Base-by-base conservation (phyloP, 345 rosid genomes). In the Angophora floribunda region DNA sequence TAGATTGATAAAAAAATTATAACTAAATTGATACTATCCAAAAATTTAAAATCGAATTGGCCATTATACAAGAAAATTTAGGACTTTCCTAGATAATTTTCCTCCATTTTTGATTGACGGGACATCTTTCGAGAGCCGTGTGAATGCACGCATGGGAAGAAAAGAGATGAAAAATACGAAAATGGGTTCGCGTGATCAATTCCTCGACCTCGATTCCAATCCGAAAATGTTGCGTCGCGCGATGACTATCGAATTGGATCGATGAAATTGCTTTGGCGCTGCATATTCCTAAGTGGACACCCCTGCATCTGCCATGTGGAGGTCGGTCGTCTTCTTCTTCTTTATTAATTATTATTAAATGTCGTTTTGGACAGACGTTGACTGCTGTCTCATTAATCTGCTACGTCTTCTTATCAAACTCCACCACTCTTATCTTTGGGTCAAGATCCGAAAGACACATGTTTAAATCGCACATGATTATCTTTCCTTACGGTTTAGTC, bases 31-130 rank as follows among this genome's bases (percentile, higher is more conserved):
- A 36, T 36, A 36, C 41, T 36, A 36, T 36, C 41, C 41, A 55
- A 55, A 55, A 22, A 0, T 55, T 24, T 55, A 22, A 22, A 0
- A 55, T 55, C 13, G 12, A 55, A 55, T 22, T 22, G 24, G 9
- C 13, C 6, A 1, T 9, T 1, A 5, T 22, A 22, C 24, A 55
- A 55, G 9, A 36, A 55, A 55, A 4, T 55, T 22, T 55, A 55
- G 2, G 11, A 55, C 41, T 22, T 5, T 4, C 8, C 2, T 22
- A 12, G 4, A 1, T 1, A 1, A 55, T 26, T 22, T 32, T 67
- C 79, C 5, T 36, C 12, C 1, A 0, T 30, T 13, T 32, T 3
- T 14, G 6, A n/a, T 8, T 14, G 32, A 65, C 0, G 78, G 1
- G 21, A 14, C 78, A 7, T 55, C n/a, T n/a, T 14, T 65, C 19